Conservation (phyloP, 139 green algal genomes). For the Marvania coccoides region DNA sequence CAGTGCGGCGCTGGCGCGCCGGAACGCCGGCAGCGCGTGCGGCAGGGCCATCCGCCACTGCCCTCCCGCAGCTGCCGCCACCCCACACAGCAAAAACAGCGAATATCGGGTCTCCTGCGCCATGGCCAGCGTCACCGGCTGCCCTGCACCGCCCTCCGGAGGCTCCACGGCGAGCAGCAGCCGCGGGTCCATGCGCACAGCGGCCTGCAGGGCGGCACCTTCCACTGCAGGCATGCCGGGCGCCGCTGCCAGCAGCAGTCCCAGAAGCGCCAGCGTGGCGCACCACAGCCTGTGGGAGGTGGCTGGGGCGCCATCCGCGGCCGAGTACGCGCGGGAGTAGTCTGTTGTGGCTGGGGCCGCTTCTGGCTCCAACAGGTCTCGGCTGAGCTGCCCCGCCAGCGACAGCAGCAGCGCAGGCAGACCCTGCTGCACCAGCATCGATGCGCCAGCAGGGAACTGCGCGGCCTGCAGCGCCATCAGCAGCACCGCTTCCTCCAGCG, state of each 20-base stretch:
- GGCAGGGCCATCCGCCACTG: conserved; percentile 24
- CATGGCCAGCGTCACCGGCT: conserved; percentile 34
- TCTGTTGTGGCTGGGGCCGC: conserved; percentile 9
- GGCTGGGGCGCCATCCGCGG: conserved; percentile 5
- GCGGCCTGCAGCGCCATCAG: conserved; percentile 21
- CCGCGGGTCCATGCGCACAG: conserved; percentile 14
- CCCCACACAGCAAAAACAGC: conserved; percentile 19
- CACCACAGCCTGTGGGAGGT: conserved; percentile 28
- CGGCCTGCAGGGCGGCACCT: conserved; percentile 2
- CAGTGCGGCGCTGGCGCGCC: conserved; percentile 24
- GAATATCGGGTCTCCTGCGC: conserved; percentile 17
- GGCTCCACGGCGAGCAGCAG: conserved; percentile 30
- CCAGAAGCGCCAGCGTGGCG: conserved; percentile 12
- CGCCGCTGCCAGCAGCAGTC: conserved; percentile 10
- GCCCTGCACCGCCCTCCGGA: conserved; percentile 7
- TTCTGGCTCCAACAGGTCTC: too few relatives aligned
- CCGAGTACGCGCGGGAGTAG: conserved; percentile 22
- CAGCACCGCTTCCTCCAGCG: conserved; percentile 9
- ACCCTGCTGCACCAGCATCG: conserved; percentile 28
- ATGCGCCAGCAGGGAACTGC: conserved; percentile 1
- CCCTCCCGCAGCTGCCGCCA: conserved; percentile 10
- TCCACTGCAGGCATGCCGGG: conserved; percentile 11
- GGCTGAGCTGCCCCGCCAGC: conserved; percentile 18
- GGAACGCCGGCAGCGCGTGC: conserved; percentile 5
- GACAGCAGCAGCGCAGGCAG: not conserved